Percentiles rank a stretch among this genome's conserved stretches.
These are phyloP conservation scores for Phytophthora megakarya DNA, from an alignment of 352 stramenopile species.

Conservation along the genomic window DNA sequence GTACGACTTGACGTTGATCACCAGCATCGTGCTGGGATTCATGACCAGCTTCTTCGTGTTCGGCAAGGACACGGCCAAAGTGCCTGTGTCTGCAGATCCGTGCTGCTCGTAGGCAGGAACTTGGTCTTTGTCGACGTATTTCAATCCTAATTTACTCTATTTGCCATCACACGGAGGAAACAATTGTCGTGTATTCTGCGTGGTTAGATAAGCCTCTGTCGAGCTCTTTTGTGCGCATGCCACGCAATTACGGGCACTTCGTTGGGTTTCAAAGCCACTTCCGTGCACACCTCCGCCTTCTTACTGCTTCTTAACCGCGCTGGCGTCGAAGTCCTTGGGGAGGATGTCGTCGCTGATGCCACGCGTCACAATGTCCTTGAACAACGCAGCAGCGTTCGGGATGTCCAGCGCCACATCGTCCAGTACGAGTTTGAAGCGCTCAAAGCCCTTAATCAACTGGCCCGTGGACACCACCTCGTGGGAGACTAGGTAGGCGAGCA, in stretches of 20 bases:
- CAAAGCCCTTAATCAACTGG: slow-evolving; percentile 84
- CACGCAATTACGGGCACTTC: slow-evolving; percentile 8
- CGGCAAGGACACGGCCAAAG: slow-evolving; percentile 68
- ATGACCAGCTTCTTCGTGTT: slow-evolving; percentile 72
- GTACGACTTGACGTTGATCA: slow-evolving; percentile 70
- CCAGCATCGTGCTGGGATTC: slow-evolving; percentile 68
- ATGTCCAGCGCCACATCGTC: slow-evolving; percentile 74
- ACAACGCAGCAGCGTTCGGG: slow-evolving; percentile 54
- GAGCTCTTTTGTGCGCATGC: background rate
- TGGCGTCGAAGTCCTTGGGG: slow-evolving; percentile 55
- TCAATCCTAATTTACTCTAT: slow-evolving; percentile 19
- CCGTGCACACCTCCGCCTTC: slow-evolving; percentile 9
- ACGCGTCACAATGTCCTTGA: slow-evolving; percentile 49
- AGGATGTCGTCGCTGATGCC: slow-evolving; percentile 51
- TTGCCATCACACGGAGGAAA: slow-evolving; percentile 18
- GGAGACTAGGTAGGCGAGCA: slow-evolving; percentile 73
- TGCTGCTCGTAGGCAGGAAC: slow-evolving; percentile 52
- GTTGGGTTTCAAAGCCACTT: slow-evolving; percentile 2
- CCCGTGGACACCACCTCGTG: slow-evolving; percentile 63
- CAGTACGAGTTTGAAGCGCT: slow-evolving; percentile 75
- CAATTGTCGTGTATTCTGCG: slow-evolving; percentile 35
- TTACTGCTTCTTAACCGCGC: slow-evolving; percentile 42
- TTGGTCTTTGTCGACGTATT: background rate
- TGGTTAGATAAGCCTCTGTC: slow-evolving; percentile 8
- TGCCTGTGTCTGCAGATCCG: slow-evolving; percentile 68